These are phyloP conservation scores for Amoebophrya sp. DNA, from an alignment of 169 alveolate genomes.

Conservation along the genomic window DNA sequence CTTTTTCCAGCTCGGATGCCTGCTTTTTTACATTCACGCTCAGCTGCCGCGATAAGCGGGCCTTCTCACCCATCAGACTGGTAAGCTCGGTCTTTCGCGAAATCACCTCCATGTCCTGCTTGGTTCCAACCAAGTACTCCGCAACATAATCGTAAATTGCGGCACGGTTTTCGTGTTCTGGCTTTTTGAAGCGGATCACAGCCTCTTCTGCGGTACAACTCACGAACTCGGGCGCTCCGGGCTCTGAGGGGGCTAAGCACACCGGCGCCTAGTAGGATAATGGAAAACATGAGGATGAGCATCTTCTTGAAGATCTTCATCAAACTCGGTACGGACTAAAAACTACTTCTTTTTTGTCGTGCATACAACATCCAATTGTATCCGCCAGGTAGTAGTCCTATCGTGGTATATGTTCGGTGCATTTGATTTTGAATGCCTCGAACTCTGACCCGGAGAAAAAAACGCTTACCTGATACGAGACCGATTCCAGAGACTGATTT, in stretches of 20 bases:
- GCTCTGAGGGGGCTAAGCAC: neutral
- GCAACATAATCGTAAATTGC: neutral
- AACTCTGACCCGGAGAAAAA: no score
- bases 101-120: neutral
- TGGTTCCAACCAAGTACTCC: neutral
- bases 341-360: no score
- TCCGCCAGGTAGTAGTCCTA: no score
- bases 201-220: neutral
- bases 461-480: neutral
- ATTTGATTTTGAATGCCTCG: no score
- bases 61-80: neutral
- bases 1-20: neutral
- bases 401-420: no score
- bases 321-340: no score
- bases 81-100: neutral
- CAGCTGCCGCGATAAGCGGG: neutral
- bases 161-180: neutral
- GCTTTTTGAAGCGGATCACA: neutral
- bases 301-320: no score
- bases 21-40: neutral
- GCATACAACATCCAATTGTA: no score
- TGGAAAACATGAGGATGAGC: neutral
- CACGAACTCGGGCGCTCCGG: neutral
- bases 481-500: neutral
- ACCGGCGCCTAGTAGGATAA: neutral